These are phyloP conservation scores for Geosmithia flava DNA, from an alignment of 2,329 filamentous ascomycete genomes.

Conservation along the genomic window DNA sequence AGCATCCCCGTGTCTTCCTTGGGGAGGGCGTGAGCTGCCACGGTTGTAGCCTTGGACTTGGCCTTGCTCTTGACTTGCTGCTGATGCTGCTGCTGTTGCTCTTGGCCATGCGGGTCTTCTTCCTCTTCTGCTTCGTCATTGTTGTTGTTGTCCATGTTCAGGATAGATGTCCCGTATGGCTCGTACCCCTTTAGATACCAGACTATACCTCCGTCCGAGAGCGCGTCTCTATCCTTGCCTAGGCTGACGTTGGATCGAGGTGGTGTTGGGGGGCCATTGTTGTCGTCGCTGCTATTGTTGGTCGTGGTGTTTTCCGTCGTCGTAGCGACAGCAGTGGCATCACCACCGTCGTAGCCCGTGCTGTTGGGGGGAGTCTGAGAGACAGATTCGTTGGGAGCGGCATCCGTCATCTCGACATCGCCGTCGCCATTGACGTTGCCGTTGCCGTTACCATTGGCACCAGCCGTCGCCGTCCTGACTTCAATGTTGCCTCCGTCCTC, in stretches of 20 bases:
- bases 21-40: background rate
- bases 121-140: slow-evolving; percentile 15
- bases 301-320: slow-evolving; percentile 5
- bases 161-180: slow-evolving; percentile 64
- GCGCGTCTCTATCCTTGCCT: slow-evolving; percentile 34
- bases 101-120: slow-evolving; percentile 15
- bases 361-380: slow-evolving; percentile 34
- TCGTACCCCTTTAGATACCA: slow-evolving; percentile 84
- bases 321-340: too few species aligned
- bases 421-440: slow-evolving; percentile 11
- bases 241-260: slow-evolving; percentile 52
- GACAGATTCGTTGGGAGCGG: slow-evolving; percentile 8
- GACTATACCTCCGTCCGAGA: slow-evolving; percentile 65
- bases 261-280: slow-evolving; percentile 47
- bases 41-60: background rate
- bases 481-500: slow-evolving; percentile 28
- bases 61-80: too few species aligned
- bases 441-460: background rate
- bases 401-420: slow-evolving; percentile 7
- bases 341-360: slow-evolving; percentile 24
- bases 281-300: slow-evolving; percentile 1
- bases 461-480: slow-evolving; percentile 26
- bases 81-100: too few species aligned
- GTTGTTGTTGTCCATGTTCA: slow-evolving; percentile 56
- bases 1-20: slow-evolving; percentile 41